Evolutionary conservation across 768 basidiomycete genomes (phyloP).

Genomic region (Zangia roseola): DNA sequence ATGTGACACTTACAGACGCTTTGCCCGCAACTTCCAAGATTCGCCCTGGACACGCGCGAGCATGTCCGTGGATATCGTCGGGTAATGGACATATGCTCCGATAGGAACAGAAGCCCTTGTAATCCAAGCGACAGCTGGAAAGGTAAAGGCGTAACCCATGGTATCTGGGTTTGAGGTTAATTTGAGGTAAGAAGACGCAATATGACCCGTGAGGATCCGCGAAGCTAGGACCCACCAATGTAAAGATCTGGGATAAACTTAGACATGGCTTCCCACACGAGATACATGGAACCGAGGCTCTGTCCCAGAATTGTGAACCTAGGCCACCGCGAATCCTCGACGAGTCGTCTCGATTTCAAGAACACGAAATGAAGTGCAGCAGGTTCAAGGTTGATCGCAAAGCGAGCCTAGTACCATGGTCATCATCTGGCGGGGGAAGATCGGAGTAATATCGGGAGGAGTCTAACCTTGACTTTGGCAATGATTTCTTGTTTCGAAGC

Average conservation of each 20-base stretch:
- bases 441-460: not conserved
- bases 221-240: constrained; percentile 57
- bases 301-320: constrained; percentile 93
- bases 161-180: too few species aligned
- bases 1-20: constrained; percentile 25
- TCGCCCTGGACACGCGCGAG: constrained; percentile 62
- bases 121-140: constrained; percentile 68
- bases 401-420: constrained; percentile 57
- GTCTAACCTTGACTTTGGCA: constrained; percentile 69
- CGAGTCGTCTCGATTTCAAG: constrained; percentile 61
- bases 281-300: constrained; percentile 80
- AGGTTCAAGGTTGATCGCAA: constrained; percentile 73
- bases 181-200: constrained; percentile 7
- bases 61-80: constrained; percentile 95
- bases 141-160: constrained; percentile 97
- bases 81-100: constrained; percentile 94
- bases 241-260: constrained; percentile 84
- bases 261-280: constrained; percentile 81
- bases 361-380: constrained; percentile 77
- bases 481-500: constrained; percentile 80
- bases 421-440: not conserved
- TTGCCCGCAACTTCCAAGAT: constrained; percentile 24
- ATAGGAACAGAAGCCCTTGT: constrained; percentile 58
- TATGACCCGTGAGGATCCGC: not conserved
- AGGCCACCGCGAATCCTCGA: constrained; percentile 83